These are phyloP conservation scores for Sclerotinia borealis DNA, from an alignment of 2,329 filamentous ascomycete species.

Conservation along the genomic window DNA sequence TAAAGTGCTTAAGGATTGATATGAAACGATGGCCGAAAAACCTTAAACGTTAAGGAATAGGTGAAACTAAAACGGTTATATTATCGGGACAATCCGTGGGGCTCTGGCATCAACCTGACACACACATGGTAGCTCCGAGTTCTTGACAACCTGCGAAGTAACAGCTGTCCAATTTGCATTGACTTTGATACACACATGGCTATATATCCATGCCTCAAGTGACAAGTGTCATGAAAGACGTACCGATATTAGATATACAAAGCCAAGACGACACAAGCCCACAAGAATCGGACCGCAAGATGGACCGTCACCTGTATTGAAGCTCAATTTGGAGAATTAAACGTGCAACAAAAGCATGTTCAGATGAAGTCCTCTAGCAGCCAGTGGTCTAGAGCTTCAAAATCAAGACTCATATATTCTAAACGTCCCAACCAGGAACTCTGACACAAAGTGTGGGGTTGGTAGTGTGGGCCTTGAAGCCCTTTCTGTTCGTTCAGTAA, in stretches of 20 bases:
- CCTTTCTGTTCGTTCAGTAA: not conserved
- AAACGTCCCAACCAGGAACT: not conserved
- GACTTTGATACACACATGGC: not conserved
- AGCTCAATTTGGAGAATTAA: constrained; percentile 6
- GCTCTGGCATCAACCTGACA: not conserved
- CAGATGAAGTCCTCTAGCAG: not conserved
- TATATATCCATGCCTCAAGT: not conserved
- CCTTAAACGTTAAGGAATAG: not conserved
- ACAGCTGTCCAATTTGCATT: not conserved
- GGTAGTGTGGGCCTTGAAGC: not conserved
- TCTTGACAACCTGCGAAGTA: not conserved
- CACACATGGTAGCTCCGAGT: not conserved
- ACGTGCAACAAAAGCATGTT: constrained; percentile 2
- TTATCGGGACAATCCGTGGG: not conserved
- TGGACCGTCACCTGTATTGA: not conserved
- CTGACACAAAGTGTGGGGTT: not conserved
- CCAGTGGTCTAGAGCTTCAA: not conserved
- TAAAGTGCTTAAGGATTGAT: not conserved
- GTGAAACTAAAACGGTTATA: not conserved
- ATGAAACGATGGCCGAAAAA: not conserved
- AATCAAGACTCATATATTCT: not conserved
- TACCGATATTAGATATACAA: not conserved
- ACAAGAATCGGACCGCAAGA: not conserved
- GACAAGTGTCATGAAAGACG: not conserved
- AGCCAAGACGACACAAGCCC: not conserved